These are phyloP conservation scores for Plasmopara halstedii DNA, from an alignment of 352 stramenopile species.

Conservation along the genomic window DNA sequence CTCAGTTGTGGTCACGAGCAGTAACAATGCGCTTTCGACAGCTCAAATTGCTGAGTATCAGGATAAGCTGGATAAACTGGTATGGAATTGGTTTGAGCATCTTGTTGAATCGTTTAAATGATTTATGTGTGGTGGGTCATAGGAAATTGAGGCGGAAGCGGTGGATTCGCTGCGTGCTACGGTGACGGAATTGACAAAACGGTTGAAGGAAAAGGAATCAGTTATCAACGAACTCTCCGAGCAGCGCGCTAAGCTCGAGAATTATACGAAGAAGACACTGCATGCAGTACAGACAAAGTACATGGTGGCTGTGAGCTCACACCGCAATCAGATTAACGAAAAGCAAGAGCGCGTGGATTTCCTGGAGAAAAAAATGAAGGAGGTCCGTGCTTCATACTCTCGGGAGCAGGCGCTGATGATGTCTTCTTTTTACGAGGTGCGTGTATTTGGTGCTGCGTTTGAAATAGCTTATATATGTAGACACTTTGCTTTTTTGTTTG, in stretches of 20 bases:
- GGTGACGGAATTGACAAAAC: constrained; percentile 69
- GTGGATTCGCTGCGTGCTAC: constrained; percentile 74
- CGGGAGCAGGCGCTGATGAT: constrained; percentile 84
- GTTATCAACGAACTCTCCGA: constrained; percentile 83
- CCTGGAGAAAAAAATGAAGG: constrained; percentile 83
- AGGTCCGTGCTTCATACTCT: constrained; percentile 67
- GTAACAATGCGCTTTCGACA: constrained; percentile 36
- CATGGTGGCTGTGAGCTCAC: constrained; percentile 83
- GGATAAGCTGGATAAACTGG: constrained; percentile 60
- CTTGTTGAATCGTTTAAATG: not conserved
- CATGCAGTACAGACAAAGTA: constrained; percentile 89
- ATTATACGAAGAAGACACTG: constrained; percentile 88
- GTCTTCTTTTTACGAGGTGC: constrained; percentile 85
- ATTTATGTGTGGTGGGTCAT: constrained; percentile 3
- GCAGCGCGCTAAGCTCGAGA: constrained; percentile 83
- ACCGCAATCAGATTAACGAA: constrained; percentile 84
- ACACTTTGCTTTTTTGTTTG: not conserved
- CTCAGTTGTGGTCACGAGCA: constrained; percentile 27
- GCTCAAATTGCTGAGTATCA: constrained; percentile 62
- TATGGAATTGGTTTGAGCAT: constrained; percentile 23
- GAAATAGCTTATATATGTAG: not conserved
- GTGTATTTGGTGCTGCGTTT: not conserved
- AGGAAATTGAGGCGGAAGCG: constrained; percentile 54
- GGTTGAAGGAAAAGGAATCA: constrained; percentile 85
- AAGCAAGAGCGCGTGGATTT: constrained; percentile 80